Base-by-base conservation (phyloP, 495 filamentous ascomycete genomes). In the Chlorociboria aeruginascens region DNA sequence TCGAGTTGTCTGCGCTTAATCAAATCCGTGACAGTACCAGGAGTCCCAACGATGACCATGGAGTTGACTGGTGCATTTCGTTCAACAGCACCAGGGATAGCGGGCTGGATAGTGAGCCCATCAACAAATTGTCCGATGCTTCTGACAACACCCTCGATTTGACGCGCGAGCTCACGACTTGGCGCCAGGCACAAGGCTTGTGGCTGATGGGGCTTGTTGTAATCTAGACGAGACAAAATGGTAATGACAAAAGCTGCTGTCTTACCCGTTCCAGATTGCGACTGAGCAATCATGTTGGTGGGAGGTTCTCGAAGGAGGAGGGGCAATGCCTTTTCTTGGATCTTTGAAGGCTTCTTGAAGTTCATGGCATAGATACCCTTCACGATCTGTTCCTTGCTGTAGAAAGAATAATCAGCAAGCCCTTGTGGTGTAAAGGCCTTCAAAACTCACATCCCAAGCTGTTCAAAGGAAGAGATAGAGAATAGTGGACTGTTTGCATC, bases 191-290 rank as follows among this genome's bases (percentile, higher is more conserved):
- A 81, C 12, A 99, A 66, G 14, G 89, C 87, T 67, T 99, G 92
- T 7, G 92, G 90, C 28, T 71, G 67, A 12, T 63, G 67, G n/a
- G 78, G 69, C 38, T 76, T 71, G 14, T 57, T 66, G 39, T 88
- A 69, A 53, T 97, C 84, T 55, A 95, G 62, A 41, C 92, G 85
- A 45, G 82, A 81, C 14, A 99, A 74, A 45, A 95, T 84, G 36
- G 92, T 96, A 45, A 95, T 76, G 20, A 88, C 81, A 63, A 97
- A 99, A 30, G 93, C 93, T 30, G 92, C 93, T 8, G 93, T 99
- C 69, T 99, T 99, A 49, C 93, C 93, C 11, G 93, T 99, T 51
- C 93, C 93, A 4, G 93, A 98, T 66, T 99, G 93, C 28, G 92
- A 96, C 62, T 99, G 93, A 16, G 88, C 92, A 50, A 99, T 90